Evolutionary conservation across 805 yeast genomes (phyloP).

Genomic region (Zygotorulaspora danielsina): DNA sequence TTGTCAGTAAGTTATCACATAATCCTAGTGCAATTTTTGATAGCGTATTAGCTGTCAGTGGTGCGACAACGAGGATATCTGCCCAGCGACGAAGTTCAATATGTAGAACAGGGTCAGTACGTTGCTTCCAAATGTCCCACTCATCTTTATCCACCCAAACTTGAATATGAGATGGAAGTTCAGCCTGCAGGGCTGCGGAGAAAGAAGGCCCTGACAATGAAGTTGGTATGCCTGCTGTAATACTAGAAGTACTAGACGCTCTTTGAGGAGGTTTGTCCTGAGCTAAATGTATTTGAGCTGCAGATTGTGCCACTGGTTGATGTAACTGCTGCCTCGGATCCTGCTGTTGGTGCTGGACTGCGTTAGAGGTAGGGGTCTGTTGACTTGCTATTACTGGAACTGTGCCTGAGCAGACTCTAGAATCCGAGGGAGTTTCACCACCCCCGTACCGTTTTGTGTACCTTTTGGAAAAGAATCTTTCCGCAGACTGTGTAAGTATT

Average conservation of each 20-base stretch:
- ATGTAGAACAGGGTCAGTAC: conserved; percentile 89
- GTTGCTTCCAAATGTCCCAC: conserved; percentile 81
- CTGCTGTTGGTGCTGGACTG: conserved; percentile 7
- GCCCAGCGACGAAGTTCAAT: conserved; percentile 97
- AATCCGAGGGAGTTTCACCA: conserved; percentile 14
- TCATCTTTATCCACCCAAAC: conserved; percentile 94
- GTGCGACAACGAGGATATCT: conserved; percentile 88
- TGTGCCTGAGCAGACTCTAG: conserved; percentile 8
- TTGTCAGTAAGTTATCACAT: conserved; percentile 87
- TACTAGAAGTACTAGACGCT: conserved; percentile 10
- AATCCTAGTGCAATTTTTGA: conserved; percentile 86
- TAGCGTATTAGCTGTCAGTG: conserved; percentile 87
- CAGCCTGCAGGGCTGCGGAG: conserved; percentile 43
- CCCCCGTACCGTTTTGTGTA: conserved; percentile 17
- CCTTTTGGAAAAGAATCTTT: conserved; percentile 50
- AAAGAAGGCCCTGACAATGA: neutral
- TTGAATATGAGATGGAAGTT: conserved; percentile 61
- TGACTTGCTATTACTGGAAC: conserved; percentile 2
- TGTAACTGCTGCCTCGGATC: conserved; percentile 5
- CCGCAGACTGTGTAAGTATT: conserved; percentile 80
- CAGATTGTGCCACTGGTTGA: conserved; percentile 5
- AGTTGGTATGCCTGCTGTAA: conserved; percentile 11
- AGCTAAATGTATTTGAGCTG: neutral
- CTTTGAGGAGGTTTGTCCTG: conserved; percentile 10
- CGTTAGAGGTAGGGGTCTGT: neutral